Evolutionary conservation across 2,329 filamentous ascomycete species (phyloP).

Genomic region (Tolypocladium tropicale): DNA sequence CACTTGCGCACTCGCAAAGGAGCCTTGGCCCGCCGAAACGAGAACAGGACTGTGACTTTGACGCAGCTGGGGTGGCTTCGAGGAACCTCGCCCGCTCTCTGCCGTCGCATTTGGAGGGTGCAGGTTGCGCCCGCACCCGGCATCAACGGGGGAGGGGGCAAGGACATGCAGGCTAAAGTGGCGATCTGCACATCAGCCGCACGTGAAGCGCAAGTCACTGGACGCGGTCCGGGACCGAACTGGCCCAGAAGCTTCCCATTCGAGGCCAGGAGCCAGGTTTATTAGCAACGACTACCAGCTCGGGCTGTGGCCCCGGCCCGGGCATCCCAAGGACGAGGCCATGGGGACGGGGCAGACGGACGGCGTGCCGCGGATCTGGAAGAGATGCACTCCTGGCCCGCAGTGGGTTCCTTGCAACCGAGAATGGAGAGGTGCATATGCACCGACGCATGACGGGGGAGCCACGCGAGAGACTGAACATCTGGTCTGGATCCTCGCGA

Average conservation of each 20-base stretch:
- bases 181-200: neutral
- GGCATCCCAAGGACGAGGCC: neutral
- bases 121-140: neutral
- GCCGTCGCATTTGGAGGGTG: neutral
- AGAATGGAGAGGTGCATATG: neutral
- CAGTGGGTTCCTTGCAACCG: neutral
- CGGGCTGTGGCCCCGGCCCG: neutral
- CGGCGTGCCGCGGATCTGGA: neutral
- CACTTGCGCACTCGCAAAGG: neutral
- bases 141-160: neutral
- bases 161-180: neutral
- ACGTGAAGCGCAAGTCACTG: neutral
- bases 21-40: neutral
- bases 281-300: neutral
- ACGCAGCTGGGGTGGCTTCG: neutral
- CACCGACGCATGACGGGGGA: neutral
- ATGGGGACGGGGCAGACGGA: neutral
- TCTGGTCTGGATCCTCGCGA: too few relatives aligned
- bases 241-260: neutral
- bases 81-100: neutral
- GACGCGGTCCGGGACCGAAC: neutral
- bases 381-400: neutral
- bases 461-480: neutral
- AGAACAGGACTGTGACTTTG: neutral
- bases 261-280: neutral